These are phyloP conservation scores for Sphagnum tenellum DNA, from an alignment of 225 moss, liverwort and hornwort genomes.

Conservation along the genomic window DNA sequence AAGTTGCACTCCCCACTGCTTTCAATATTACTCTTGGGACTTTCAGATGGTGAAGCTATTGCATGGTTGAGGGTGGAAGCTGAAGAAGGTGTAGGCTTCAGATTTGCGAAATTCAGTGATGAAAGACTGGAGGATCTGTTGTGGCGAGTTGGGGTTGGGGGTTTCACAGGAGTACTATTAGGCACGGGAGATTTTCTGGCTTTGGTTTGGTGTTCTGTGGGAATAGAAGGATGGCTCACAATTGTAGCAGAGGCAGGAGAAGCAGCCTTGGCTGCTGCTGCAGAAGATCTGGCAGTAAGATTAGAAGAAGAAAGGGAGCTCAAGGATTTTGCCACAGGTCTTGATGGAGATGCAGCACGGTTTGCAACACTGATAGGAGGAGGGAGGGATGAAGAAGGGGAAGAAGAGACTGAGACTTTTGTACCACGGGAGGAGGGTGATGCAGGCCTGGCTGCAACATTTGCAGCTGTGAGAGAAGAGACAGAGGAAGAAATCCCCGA, in stretches of 20 bases:
- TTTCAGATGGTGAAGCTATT: slow-evolving; percentile 13
- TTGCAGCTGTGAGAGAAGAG: too few species aligned
- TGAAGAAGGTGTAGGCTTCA: slow-evolving; percentile 10
- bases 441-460: slow-evolving; percentile 6
- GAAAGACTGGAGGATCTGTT: slow-evolving; percentile 10
- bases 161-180: slow-evolving; percentile 1
- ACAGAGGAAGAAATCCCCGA: slow-evolving; percentile 4
- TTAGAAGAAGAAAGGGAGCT: too few species aligned
- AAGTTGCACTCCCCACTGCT: slow-evolving; percentile 14
- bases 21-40: slow-evolving; percentile 15
- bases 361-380: too few species aligned
- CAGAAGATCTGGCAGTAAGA: neutral
- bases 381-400: too few species aligned
- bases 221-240: slow-evolving; percentile 7
- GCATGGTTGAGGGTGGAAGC: slow-evolving; percentile 7
- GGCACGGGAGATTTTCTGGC: slow-evolving; percentile 11
- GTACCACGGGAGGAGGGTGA: too few species aligned
- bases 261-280: slow-evolving; percentile 12
- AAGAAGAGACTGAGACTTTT: too few species aligned
- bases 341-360: slow-evolving; percentile 7
- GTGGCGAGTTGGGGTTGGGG: slow-evolving; percentile 11
- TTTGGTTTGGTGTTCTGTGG: slow-evolving; percentile 10
- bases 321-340: neutral
- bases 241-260: slow-evolving; percentile 6
- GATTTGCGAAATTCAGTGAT: slow-evolving; percentile 22